phyloP scores from a whole-genome alignment of 225 moss, liverwort and hornwort species.

The Bryoerythrophyllum caledonicum region DNA sequence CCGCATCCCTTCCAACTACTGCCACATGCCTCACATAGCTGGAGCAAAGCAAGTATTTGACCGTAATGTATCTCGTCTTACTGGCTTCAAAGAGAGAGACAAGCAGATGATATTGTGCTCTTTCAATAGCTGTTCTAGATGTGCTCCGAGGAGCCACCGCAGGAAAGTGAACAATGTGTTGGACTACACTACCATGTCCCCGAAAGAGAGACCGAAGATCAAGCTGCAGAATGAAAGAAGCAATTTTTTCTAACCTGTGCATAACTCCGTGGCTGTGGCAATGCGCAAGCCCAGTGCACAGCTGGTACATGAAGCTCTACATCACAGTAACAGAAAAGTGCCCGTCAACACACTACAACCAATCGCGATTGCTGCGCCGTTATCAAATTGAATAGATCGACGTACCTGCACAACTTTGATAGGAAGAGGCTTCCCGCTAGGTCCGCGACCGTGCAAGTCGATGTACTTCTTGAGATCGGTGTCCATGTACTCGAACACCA shows the following conservation, averaged over 20 bases:
- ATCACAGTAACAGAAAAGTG: background rate
- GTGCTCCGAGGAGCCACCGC: no score
- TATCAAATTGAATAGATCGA: no score
- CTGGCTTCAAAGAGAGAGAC: no score
- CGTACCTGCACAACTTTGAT: constrained; percentile 41
- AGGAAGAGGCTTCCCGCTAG: constrained; percentile 42
- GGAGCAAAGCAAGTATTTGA: background rate
- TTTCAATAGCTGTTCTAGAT: no score
- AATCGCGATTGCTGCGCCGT: no score
- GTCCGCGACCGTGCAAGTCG: constrained; percentile 44
- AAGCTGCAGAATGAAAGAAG: background rate
- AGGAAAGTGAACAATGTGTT: background rate
- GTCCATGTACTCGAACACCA: constrained; percentile 62
- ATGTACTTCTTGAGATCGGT: constrained; percentile 57
- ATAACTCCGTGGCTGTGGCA: constrained; percentile 60
- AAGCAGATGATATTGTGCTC: background rate
- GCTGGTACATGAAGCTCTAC: constrained; percentile 60
- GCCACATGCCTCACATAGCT: no score
- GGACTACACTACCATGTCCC: rapidly evolving
- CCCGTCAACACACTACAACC: no score
- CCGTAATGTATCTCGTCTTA: background rate
- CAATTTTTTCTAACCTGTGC: constrained; percentile 25
- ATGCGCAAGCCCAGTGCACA: constrained; percentile 48
- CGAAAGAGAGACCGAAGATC: background rate
- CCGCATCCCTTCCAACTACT: background rate